Conservation (phyloP, 148 eudicot species). For the Cornus kousa region DNA sequence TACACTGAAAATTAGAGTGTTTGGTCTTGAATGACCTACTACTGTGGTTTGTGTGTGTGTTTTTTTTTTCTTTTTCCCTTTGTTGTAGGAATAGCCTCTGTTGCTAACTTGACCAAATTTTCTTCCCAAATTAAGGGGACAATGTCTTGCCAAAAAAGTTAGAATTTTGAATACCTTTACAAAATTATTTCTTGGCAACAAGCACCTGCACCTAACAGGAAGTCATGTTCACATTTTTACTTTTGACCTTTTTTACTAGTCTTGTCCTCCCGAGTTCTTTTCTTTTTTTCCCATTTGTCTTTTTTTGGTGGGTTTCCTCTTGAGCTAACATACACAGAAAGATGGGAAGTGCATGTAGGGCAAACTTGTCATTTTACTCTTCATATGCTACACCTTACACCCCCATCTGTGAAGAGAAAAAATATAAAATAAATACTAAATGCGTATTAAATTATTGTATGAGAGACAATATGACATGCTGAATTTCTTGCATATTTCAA, state of each 20-base stretch:
- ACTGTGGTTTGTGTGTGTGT: background rate
- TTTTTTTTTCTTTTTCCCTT: background rate
- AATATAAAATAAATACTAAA: background rate
- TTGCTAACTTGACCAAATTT: background rate
- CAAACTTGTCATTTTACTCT: too few relatives aligned
- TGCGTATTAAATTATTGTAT: background rate
- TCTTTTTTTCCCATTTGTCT: too few relatives aligned
- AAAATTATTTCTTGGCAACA: background rate
- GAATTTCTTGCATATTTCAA: background rate
- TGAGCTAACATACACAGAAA: background rate
- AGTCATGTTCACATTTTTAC: background rate
- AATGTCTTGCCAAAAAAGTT: background rate
- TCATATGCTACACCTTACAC: too few relatives aligned
- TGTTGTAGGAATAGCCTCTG: background rate
- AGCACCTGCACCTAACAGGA: constrained; percentile 3
- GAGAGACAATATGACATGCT: background rate
- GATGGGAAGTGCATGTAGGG: background rate
- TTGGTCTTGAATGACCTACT: constrained; percentile 9
- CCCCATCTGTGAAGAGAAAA: too few relatives aligned
- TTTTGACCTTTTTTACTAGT: background rate
- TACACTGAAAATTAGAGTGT: constrained; percentile 23
- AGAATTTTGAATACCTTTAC: background rate
- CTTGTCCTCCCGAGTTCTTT: background rate
- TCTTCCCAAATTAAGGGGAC: background rate
- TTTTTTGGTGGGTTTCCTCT: background rate